Conservation (phyloP, 2,329 filamentous ascomycete species). For the Penicillium aurantiogriseum region DNA sequence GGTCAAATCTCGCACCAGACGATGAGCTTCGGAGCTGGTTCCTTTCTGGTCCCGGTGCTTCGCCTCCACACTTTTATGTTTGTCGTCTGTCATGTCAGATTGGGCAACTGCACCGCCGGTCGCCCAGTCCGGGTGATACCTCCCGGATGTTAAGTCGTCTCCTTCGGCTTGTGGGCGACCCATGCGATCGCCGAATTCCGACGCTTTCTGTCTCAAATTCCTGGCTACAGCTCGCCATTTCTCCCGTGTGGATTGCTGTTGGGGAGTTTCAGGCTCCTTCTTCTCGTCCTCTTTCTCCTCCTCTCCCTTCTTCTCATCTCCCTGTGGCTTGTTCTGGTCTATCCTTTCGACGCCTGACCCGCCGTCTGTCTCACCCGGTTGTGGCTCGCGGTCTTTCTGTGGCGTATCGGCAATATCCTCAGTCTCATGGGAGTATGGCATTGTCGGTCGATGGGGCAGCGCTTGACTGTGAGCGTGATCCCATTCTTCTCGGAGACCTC, state of each 20-base stretch:
- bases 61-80: slow-evolving; percentile 31
- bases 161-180: slow-evolving; percentile 25
- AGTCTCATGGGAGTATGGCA: slow-evolving; percentile 26
- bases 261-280: neutral
- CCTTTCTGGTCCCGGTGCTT: slow-evolving; percentile 25
- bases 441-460: slow-evolving; percentile 15
- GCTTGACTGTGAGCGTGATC: slow-evolving; percentile 11
- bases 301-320: slow-evolving; percentile 1
- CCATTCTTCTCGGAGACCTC: slow-evolving; percentile 13
- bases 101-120: slow-evolving; percentile 25
- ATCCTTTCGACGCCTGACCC: neutral
- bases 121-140: slow-evolving; percentile 29
- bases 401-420: slow-evolving; percentile 30
- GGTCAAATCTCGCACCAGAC: slow-evolving; percentile 33
- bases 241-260: neutral
- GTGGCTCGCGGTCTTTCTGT: neutral
- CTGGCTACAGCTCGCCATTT: neutral
- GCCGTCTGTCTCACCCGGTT: neutral
- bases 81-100: slow-evolving; percentile 32
- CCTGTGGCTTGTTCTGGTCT: slow-evolving; percentile 1
- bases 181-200: slow-evolving; percentile 18
- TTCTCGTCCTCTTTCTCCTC: neutral
- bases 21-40: slow-evolving; percentile 32
- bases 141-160: slow-evolving; percentile 27
- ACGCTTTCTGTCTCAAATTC: slow-evolving; percentile 16